A percentile compares a stretch with the other conserved stretches of the same genome.
Conservation (phyloP, 768 basidiomycete genomes). For the Tylopilus rubrobrunneus region DNA sequence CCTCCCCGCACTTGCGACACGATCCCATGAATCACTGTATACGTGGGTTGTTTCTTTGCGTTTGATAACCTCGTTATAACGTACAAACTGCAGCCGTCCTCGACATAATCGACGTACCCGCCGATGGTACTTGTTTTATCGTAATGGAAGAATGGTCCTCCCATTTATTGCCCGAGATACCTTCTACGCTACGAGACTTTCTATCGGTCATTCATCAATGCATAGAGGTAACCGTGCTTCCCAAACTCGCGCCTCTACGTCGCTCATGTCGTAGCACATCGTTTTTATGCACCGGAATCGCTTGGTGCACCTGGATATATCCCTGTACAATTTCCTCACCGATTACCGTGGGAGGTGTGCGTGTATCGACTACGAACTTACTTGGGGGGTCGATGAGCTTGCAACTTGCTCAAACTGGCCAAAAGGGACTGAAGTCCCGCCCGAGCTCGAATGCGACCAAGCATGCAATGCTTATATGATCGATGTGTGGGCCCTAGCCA, state of each 20-base stretch:
- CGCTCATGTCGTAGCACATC: slow-evolving; percentile 45
- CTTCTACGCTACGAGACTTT: slow-evolving; percentile 51
- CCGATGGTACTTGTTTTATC: slow-evolving; percentile 58
- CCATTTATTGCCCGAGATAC: slow-evolving; percentile 48
- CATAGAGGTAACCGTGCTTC: slow-evolving; percentile 50
- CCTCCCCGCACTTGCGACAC: slow-evolving; percentile 45
- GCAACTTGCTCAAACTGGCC: slow-evolving; percentile 33
- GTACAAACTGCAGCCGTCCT: slow-evolving; percentile 48
- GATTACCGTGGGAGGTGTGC: slow-evolving; percentile 63
- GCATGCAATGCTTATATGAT: slow-evolving; percentile 60
- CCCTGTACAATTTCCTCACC: slow-evolving; percentile 63
- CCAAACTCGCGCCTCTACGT: background rate
- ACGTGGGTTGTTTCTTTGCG: slow-evolving; percentile 44
- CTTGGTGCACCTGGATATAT: slow-evolving; percentile 72
- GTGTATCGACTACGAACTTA: slow-evolving; percentile 72
- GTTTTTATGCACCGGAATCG: slow-evolving; percentile 65
- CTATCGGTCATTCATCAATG: slow-evolving; percentile 59
- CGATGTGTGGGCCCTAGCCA: slow-evolving; percentile 70
- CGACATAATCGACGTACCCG: slow-evolving; percentile 52
- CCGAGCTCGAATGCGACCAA: slow-evolving; percentile 57
- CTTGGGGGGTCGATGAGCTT: slow-evolving; percentile 46
- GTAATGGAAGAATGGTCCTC: slow-evolving; percentile 82
- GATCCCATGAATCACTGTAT: slow-evolving; percentile 75
- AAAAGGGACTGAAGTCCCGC: slow-evolving; percentile 65
- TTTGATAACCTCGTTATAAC: slow-evolving; percentile 3